Percentiles rank a stretch among this genome's conserved stretches.
Conservation (phyloP, 1,284 basidiomycete genomes). For the Ceratobasidium sp. region DNA sequence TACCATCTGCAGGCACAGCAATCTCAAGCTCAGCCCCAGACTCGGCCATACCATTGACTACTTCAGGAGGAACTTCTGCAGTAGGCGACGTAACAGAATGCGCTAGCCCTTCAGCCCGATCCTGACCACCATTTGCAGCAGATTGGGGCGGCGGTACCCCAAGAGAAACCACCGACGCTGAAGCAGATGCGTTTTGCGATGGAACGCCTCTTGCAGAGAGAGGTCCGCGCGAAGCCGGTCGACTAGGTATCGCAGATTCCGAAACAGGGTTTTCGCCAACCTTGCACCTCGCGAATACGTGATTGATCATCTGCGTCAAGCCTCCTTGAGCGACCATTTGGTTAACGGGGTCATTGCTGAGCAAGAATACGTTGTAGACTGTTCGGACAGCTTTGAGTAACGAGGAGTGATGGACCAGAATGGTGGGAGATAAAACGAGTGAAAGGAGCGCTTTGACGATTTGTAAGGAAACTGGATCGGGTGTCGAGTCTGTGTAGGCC, state of each 20-base stretch:
- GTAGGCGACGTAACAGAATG: neutral
- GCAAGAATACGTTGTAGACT: slow-evolving; percentile 95
- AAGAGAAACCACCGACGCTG: slow-evolving; percentile 23
- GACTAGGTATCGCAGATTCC: neutral
- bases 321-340: slow-evolving; percentile 97
- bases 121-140: neutral
- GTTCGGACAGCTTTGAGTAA: slow-evolving; percentile 94
- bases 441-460: slow-evolving; percentile 94
- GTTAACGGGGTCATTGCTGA: slow-evolving; percentile 89
- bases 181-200: slow-evolving; percentile 27
- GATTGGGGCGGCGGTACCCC: neutral
- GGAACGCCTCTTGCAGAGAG: neutral
- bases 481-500: slow-evolving; percentile 88
- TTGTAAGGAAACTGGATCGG: slow-evolving; percentile 91
- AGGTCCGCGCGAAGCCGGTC: slow-evolving; percentile 22
- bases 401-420: slow-evolving; percentile 92
- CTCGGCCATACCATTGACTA: neutral
- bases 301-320: slow-evolving; percentile 96
- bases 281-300: slow-evolving; percentile 81
- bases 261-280: slow-evolving; percentile 10
- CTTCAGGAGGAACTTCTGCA: neutral
- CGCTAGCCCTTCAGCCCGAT: neutral
- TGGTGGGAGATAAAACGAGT: slow-evolving; percentile 85
- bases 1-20: neutral
- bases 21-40: neutral